phyloP scores from a whole-genome alignment of 371 early-diverging fungal species.

The Lichtheimia ramosa region DNA sequence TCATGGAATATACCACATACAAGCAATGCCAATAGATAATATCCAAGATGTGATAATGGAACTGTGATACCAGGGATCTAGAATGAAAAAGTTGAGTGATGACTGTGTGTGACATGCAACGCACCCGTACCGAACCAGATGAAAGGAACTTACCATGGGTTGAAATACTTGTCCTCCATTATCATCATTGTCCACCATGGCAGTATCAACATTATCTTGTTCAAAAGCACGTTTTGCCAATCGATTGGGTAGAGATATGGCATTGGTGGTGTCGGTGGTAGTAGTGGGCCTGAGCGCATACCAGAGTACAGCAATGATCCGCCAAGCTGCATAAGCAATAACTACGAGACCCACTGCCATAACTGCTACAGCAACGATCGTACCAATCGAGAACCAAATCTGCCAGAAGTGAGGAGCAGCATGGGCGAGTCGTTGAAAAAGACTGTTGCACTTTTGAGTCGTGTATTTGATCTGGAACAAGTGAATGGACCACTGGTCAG shows the following conservation, averaged over 20 bases:
- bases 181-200: not conserved
- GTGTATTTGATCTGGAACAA: constrained; percentile 61
- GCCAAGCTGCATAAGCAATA: constrained; percentile 49
- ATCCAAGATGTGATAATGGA: constrained; percentile 71
- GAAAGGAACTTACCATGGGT: constrained; percentile 50
- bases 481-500: constrained; percentile 43
- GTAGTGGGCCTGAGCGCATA: constrained; percentile 7
- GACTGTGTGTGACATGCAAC: not conserved
- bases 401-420: constrained; percentile 57
- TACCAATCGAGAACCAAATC: constrained; percentile 63
- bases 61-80: constrained; percentile 83
- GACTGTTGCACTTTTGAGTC: constrained; percentile 52
- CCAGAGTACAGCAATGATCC: constrained; percentile 25
- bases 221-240: constrained; percentile 13
- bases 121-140: not conserved
- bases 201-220: not conserved
- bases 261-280: not conserved
- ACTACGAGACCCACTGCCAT: constrained; percentile 57
- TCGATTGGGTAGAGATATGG: constrained; percentile 10
- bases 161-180: constrained; percentile 55
- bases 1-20: constrained; percentile 76
- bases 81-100: constrained; percentile 10
- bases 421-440: constrained; percentile 46
- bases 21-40: constrained; percentile 67
- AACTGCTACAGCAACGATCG: constrained; percentile 41